Evolutionary conservation across 2,329 filamentous ascomycete species (phyloP).

Genomic region (Cladosporium sphaerospermum): DNA sequence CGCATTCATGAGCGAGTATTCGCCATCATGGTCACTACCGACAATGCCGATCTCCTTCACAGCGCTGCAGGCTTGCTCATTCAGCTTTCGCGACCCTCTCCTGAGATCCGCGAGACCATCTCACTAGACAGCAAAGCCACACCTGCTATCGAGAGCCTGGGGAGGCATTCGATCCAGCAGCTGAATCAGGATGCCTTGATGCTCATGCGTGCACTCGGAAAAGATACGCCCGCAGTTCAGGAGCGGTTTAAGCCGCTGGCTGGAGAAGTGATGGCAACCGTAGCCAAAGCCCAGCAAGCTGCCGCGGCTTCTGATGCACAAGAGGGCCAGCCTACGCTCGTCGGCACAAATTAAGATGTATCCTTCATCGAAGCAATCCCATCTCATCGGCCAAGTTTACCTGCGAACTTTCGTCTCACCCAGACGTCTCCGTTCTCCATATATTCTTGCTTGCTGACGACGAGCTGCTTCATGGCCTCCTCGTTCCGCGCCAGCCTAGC

Average conservation of each 20-base stretch:
- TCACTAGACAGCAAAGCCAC: constrained; percentile 10
- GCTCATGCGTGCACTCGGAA: constrained; percentile 18
- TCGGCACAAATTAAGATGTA: constrained; percentile 12
- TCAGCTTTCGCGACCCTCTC: constrained; percentile 23
- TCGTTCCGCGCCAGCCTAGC: constrained; percentile 66
- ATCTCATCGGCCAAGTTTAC: constrained; percentile 23
- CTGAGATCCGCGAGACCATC: constrained; percentile 18
- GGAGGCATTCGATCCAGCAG: constrained; percentile 21
- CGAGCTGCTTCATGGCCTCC: constrained; percentile 56
- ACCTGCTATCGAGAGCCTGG: constrained; percentile 16
- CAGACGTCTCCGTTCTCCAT: constrained; percentile 65
- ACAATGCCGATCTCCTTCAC: constrained; percentile 22
- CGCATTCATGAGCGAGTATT: neutral
- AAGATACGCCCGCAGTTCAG: constrained; percentile 22
- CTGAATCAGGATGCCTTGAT: constrained; percentile 8
- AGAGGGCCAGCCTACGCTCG: neutral
- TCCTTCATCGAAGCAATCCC: neutral
- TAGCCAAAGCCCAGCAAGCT: constrained; percentile 7
- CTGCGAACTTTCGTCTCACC: constrained; percentile 30
- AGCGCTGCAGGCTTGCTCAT: constrained; percentile 25
- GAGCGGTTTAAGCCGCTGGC: constrained; percentile 16
- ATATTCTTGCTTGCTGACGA: constrained; percentile 85
- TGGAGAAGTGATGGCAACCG: constrained; percentile 8
- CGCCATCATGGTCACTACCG: constrained; percentile 1
- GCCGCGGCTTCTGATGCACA: constrained; percentile 3